These are phyloP conservation scores for Phytophthora meadii DNA, from an alignment of 352 stramenopile genomes.

Conservation along the genomic window DNA sequence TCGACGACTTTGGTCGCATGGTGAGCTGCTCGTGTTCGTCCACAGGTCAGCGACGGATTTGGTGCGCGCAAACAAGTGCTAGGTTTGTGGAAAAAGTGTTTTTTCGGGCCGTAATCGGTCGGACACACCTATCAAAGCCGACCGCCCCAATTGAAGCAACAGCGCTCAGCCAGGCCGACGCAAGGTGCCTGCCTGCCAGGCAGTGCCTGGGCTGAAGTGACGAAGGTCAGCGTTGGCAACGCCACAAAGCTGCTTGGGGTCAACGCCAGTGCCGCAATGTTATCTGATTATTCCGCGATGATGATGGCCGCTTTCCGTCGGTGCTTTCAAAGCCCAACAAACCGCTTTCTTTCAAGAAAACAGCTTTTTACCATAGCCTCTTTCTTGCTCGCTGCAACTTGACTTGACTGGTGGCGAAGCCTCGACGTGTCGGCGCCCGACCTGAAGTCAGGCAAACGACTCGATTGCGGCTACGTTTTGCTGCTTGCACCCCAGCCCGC, in stretches of 20 bases:
- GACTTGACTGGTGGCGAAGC: conserved; percentile 24
- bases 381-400: conserved; percentile 8
- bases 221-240: too few relatives aligned
- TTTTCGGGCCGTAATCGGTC: conserved; percentile 27
- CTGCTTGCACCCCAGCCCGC: conserved; percentile 24
- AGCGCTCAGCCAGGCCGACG: background rate
- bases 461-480: conserved; percentile 24
- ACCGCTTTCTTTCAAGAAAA: conserved; percentile 25
- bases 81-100: conserved; percentile 16
- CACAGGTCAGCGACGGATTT: conserved; percentile 1
- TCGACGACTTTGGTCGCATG: too few relatives aligned
- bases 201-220: too few relatives aligned
- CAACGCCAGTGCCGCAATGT: conserved; percentile 19
- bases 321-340: conserved; percentile 4
- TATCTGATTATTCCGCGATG: conserved; percentile 15
- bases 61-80: conserved; percentile 6
- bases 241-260: background rate
- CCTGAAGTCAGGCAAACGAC: conserved; percentile 9
- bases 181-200: too few relatives aligned
- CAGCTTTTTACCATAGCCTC: conserved; percentile 16
- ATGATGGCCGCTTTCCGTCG: conserved; percentile 15
- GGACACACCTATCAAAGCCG: conserved; percentile 28
- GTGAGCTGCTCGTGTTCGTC: background rate
- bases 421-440: background rate
- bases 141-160: conserved; percentile 1